Evolutionary conservation across 257 asterid species (phyloP), one percentile per base, ranked within the genome.

Genomic region (Capsicum rhomboideum): DNA sequence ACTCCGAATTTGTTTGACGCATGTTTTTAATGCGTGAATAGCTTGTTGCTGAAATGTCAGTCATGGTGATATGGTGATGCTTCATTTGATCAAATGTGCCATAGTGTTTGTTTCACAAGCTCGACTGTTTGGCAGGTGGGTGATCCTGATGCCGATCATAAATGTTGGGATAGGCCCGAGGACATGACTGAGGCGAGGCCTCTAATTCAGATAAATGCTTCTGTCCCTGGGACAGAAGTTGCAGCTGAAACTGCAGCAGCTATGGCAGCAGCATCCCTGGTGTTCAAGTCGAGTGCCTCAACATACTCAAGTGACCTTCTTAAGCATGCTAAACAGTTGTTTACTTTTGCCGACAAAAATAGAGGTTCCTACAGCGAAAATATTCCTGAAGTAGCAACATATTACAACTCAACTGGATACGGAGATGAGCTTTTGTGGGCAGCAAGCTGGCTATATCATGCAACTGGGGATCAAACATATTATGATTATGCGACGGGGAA

Each of bases 361-460:
- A 87, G 97, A 77, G 91, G 82, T 52, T 86, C 85, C 28, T 96
- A 96, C 77, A 94, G 98, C 68, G 58, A 80, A 6, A 96, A 93
- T 85, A 89, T 96, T 78, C 98, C 97, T 52, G 86, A 89, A 66
- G 97, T 94, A 2, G 86, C 67, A 63, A 90, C 86, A 0, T 96
- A 68, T 87, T 96, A 96, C 68, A 96, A 96, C 46, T 96, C 99
- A 4, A 94, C 97, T 0, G 98, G 97, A 46, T 96, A 90, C 10
- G 98, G 98, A 0, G 99, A 96, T 66, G 99, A 96, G 93, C 98
- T 94, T 67, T 37, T 96, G 89, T 96, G 99, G 99, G 99, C 99
- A 0, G 99, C 98, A 5, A 81, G 90, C 68, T 96, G 99, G 99
- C 94, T 94, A 26, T 94, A 92, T 53, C 98, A 96, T 67, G 98